Base-by-base conservation (phyloP, 2,329 filamentous ascomycete genomes). In the Talaromyces piceae region DNA sequence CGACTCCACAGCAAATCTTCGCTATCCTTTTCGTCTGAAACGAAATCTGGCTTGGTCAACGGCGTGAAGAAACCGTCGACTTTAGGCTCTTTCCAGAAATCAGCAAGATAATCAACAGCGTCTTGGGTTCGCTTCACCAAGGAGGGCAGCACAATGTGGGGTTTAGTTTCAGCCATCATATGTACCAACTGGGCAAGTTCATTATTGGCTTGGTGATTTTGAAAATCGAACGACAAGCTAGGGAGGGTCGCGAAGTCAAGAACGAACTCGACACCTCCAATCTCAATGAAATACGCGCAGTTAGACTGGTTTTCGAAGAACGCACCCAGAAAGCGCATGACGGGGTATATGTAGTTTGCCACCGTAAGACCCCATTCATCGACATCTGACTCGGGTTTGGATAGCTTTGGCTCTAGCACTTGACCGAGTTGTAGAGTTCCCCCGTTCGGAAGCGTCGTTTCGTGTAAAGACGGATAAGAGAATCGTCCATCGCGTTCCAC, bases 231-330 rank as follows among this genome's bases (percentile, higher is more conserved):
- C 1, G 88, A 83, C 44, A 97, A 77, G 64, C 88, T 91, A 4
- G 89, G 86, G 26, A 91, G 81, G 49, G 87, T 88, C 37, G 86
- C 86, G 50, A 96, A 81, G 63, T 96, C 89, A 49, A 98, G 76
- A 18, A 97, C 76, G 47, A 86, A 77, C 66, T 96, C 89, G 22
- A 91, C 82, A 5, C 89, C 93, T 52, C 90, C 88, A 46, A 80
- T 79, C 50, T 87, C 81, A 56, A 93, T 82, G 62, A 96, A 91
- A 22, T 80, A 78, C 16, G 77, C 73, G 67, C 87, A 91, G 59
- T 94, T 78, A 28, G 77, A 77, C 51, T 80, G 76, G 61, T 94
- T 95, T 56, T 81, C 79, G 53, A 93, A 81, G 64, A 93, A 91
- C 1, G 86, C 81, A 33, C 76, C 73, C 43, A 98, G 71, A 65